phyloP scores from a whole-genome alignment of 1,284 basidiomycete species.

The Chalciporus sp. region DNA sequence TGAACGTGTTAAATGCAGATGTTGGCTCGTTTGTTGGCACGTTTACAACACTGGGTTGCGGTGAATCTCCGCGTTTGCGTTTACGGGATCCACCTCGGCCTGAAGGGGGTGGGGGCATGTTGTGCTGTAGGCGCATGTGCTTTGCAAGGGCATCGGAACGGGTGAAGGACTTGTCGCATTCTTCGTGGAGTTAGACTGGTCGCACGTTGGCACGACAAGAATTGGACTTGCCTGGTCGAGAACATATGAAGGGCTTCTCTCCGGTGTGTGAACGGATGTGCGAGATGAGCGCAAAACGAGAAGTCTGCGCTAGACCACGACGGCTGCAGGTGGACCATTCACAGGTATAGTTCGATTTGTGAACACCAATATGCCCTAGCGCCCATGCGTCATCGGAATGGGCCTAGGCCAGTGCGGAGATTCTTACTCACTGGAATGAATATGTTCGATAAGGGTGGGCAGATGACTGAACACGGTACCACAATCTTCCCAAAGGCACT shows the following conservation, averaged over 20 bases:
- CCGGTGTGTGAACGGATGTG: slow-evolving; percentile 91
- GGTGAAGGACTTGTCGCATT: slow-evolving; percentile 93
- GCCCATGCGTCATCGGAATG: background rate
- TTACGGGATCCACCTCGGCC: slow-evolving; percentile 69
- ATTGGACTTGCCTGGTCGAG: slow-evolving; percentile 62
- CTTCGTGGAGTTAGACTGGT: slow-evolving; percentile 39
- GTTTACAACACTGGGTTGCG: slow-evolving; percentile 33
- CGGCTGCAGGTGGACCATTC: slow-evolving; percentile 85
- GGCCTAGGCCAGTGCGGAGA: background rate
- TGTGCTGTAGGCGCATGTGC: slow-evolving; percentile 88
- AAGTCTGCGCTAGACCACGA: slow-evolving; percentile 80
- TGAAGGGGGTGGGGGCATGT: slow-evolving; percentile 70
- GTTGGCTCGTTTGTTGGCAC: slow-evolving; percentile 33
- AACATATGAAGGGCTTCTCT: slow-evolving; percentile 89
- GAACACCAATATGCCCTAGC: slow-evolving; percentile 81
- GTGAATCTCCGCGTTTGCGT: slow-evolving; percentile 54
- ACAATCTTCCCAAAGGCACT: slow-evolving; percentile 81
- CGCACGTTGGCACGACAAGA: background rate
- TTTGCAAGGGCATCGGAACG: slow-evolving; percentile 90
- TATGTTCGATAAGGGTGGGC: slow-evolving; percentile 74
- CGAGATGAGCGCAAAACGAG: slow-evolving; percentile 84
- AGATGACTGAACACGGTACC: slow-evolving; percentile 70
- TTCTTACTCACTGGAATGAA: slow-evolving; percentile 65
- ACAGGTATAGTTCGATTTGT: slow-evolving; percentile 86
- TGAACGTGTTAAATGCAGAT: slow-evolving; percentile 59